Percentiles rank a stretch among this genome's conserved stretches.
phyloP scores from a whole-genome alignment of 495 filamentous ascomycete species.

The Tuber microsphaerosporum region DNA sequence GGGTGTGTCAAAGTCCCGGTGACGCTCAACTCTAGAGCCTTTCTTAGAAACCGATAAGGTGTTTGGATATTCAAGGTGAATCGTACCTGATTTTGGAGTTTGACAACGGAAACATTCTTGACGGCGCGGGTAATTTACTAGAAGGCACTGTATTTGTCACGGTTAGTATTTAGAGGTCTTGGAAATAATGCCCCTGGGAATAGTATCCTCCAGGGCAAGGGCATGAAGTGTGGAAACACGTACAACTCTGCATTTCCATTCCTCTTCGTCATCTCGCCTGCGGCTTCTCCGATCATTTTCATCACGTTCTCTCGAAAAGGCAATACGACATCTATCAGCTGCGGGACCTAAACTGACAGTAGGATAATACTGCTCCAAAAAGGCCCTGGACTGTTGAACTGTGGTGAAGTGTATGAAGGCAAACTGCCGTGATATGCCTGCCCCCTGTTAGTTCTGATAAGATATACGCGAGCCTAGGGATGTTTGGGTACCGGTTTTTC shows the following conservation, averaged over 20 bases:
- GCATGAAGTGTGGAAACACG: conserved; percentile 28
- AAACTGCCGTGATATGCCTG: conserved; percentile 57
- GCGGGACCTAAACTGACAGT: conserved; percentile 51
- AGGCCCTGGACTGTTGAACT: conserved; percentile 55
- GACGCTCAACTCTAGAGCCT: conserved; percentile 37
- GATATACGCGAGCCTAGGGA: neutral
- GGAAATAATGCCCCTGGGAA: neutral
- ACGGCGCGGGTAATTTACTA: conserved; percentile 64
- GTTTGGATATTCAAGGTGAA: neutral
- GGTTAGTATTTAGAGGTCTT: conserved; percentile 17
- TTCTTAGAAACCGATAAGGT: conserved; percentile 15
- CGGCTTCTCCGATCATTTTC: conserved; percentile 54
- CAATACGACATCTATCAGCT: conserved; percentile 43
- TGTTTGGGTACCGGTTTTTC: conserved; percentile 55
- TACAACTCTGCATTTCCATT: conserved; percentile 72
- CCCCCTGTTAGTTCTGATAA: conserved; percentile 13
- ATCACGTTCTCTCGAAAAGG: conserved; percentile 46
- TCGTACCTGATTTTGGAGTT: conserved; percentile 60
- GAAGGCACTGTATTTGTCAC: conserved; percentile 54
- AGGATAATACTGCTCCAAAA: conserved; percentile 62
- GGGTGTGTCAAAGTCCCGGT: conserved; percentile 42
- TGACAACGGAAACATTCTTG: conserved; percentile 69
- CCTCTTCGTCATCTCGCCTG: conserved; percentile 53
- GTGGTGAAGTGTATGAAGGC: conserved; percentile 62
- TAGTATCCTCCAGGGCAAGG: neutral